A percentile compares a stretch with the other conserved stretches of the same genome.
phyloP scores from a whole-genome alignment of 75 land plant species.

The Pseudotsuga menziesii region DNA sequence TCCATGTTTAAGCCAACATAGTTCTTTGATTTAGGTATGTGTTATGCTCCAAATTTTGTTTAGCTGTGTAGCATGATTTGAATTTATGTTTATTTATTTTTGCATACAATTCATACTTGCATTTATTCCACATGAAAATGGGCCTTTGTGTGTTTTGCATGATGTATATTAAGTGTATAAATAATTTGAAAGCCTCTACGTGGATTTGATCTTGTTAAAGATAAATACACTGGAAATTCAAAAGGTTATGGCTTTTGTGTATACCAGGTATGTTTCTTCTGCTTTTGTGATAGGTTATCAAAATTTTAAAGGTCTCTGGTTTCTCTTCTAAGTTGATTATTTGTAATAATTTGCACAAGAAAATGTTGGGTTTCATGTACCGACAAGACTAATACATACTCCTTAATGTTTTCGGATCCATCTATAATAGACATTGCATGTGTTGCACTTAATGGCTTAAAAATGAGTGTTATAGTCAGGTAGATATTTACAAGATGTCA shows the following conservation, averaged over 20 bases:
- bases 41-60: too few species aligned
- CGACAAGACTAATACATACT: not conserved
- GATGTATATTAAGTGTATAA: too few species aligned
- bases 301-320: not conserved
- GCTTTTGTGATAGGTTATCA: not conserved
- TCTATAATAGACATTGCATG: constrained; percentile 81
- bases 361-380: not conserved
- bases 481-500: constrained; percentile 12
- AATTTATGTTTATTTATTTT: too few species aligned
- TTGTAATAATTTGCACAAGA: not conserved
- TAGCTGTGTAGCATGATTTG: too few species aligned
- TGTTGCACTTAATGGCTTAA: constrained; percentile 81
- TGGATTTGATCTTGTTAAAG: constrained; percentile 93
- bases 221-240: constrained; percentile 92
- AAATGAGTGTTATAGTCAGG: constrained; percentile 87
- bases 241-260: constrained; percentile 98
- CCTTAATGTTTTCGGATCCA: constrained; percentile 42
- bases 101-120: too few species aligned
- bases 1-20: too few species aligned
- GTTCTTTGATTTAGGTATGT: too few species aligned
- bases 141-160: too few species aligned
- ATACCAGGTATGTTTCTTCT: constrained; percentile 15
- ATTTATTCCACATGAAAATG: too few species aligned
- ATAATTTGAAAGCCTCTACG: constrained; percentile 47
- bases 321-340: not conserved